Percentiles rank a stretch among this genome's conserved stretches.
phyloP scores from a whole-genome alignment of 257 asterid species.

The Plectranthus barbatus region DNA sequence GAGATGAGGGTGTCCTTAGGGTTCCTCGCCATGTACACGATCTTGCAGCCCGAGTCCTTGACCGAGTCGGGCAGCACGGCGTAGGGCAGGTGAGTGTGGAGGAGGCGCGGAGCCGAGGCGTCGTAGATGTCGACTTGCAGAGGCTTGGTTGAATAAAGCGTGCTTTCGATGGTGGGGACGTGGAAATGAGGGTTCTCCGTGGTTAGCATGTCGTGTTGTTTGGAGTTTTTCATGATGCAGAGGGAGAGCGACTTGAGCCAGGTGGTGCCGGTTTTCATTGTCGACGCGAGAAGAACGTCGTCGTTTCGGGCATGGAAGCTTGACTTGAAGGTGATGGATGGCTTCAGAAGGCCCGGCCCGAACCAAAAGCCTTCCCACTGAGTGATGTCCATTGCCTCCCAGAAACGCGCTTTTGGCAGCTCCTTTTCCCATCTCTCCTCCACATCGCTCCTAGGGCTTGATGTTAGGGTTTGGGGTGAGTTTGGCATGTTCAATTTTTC shows the following conservation, averaged over 20 bases:
- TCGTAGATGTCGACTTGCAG: neutral
- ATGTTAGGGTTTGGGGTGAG: too few relatives aligned
- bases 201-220: neutral
- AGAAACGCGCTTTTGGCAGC: neutral
- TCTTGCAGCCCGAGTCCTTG: neutral
- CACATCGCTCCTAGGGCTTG: too few relatives aligned
- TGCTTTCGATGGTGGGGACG: slow-evolving; percentile 8
- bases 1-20: slow-evolving; percentile 18
- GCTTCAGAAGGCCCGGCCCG: neutral
- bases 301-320: slow-evolving; percentile 4
- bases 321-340: neutral
- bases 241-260: slow-evolving; percentile 14
- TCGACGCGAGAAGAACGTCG: slow-evolving; percentile 1
- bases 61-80: neutral
- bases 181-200: slow-evolving; percentile 5
- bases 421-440: too few relatives aligned
- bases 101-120: neutral
- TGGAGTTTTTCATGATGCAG: neutral
- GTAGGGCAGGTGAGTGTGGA: slow-evolving; percentile 10
- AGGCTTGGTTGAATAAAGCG: neutral
- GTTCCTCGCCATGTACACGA: slow-evolving; percentile 12
- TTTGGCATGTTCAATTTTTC: too few relatives aligned
- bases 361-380: slow-evolving; percentile 12
- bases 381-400: slow-evolving; percentile 2
- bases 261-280: slow-evolving; percentile 8